phyloP scores from a whole-genome alignment of 306 rosid species.

The Spatholobus suberectus region DNA sequence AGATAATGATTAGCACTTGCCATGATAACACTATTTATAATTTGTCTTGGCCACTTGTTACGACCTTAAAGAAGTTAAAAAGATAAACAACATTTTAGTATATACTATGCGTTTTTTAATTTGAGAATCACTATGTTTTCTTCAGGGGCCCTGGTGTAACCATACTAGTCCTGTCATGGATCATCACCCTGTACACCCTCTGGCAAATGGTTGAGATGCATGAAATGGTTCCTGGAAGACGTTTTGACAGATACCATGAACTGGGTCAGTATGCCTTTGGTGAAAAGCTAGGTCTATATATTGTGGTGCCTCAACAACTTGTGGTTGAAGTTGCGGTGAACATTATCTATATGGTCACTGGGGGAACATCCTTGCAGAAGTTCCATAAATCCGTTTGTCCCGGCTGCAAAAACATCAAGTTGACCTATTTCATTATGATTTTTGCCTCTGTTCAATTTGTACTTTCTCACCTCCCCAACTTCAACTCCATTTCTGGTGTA shows the following conservation, averaged over 20 bases:
- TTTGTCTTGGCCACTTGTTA: background rate
- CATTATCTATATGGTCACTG: conserved; percentile 78
- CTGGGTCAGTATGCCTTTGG: conserved; percentile 83
- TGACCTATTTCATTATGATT: conserved; percentile 73
- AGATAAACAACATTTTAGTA: background rate
- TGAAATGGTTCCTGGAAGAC: conserved; percentile 81
- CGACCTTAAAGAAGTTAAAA: background rate
- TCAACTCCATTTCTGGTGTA: conserved; percentile 68
- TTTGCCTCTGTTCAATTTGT: conserved; percentile 80
- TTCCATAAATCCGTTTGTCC: conserved; percentile 55
- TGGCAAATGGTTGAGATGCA: conserved; percentile 95
- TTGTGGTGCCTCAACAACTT: conserved; percentile 86
- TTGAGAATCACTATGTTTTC: background rate
- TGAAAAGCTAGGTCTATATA: conserved; percentile 72
- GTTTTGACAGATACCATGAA: conserved; percentile 82
- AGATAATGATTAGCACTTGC: no score
- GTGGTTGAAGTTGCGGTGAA: conserved; percentile 66
- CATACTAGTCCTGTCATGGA: conserved; percentile 65
- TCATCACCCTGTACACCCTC: conserved; percentile 68
- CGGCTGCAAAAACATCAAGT: conserved; percentile 53
- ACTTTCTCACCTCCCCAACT: conserved; percentile 77
- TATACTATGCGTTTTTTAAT: background rate
- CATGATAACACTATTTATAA: no score
- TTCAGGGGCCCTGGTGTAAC: conserved; percentile 79
- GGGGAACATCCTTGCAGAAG: conserved; percentile 73